Evolutionary conservation across 2,329 filamentous ascomycete species (phyloP).

Genomic region (Xylariaceae sp.): DNA sequence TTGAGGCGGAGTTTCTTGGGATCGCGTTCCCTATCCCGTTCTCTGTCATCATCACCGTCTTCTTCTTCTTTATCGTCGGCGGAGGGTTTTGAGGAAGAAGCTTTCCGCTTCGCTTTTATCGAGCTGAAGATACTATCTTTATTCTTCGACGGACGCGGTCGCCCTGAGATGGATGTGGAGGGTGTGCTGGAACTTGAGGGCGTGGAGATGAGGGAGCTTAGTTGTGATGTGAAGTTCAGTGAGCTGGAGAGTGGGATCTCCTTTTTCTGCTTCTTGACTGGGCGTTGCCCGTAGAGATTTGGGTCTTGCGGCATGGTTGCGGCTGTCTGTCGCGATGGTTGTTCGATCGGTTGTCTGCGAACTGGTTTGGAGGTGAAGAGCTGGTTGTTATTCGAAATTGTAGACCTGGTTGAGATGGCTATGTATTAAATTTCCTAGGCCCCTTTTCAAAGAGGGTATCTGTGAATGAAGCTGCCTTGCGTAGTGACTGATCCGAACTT

Average conservation of each 20-base stretch:
- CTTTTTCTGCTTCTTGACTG: slow-evolving; percentile 62
- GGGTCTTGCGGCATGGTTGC: slow-evolving; percentile 55
- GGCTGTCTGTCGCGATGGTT: neutral
- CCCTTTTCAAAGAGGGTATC: no score
- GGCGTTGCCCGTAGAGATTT: slow-evolving; percentile 70
- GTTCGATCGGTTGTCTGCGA: neutral
- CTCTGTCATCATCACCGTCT: no score
- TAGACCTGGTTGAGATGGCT: no score
- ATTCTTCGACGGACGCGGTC: slow-evolving; percentile 48
- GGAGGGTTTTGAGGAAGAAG: slow-evolving; percentile 26
- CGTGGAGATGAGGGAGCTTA: slow-evolving; percentile 71
- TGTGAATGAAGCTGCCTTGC: no score
- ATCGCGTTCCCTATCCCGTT: neutral
- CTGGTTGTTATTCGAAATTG: no score
- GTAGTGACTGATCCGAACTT: no score
- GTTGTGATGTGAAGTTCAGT: slow-evolving; percentile 81
- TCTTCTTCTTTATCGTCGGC: slow-evolving; percentile 7
- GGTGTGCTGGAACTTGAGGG: slow-evolving; percentile 39
- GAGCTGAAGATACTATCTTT: slow-evolving; percentile 64
- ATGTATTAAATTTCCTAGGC: no score
- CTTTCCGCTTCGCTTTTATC: slow-evolving; percentile 39
- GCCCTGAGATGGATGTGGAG: slow-evolving; percentile 40
- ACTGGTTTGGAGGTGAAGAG: no score
- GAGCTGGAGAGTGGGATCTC: slow-evolving; percentile 66
- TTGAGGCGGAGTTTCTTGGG: slow-evolving; percentile 39